Conservation (phyloP, 1,284 basidiomycete species). For the Amylostereum areolatum region DNA sequence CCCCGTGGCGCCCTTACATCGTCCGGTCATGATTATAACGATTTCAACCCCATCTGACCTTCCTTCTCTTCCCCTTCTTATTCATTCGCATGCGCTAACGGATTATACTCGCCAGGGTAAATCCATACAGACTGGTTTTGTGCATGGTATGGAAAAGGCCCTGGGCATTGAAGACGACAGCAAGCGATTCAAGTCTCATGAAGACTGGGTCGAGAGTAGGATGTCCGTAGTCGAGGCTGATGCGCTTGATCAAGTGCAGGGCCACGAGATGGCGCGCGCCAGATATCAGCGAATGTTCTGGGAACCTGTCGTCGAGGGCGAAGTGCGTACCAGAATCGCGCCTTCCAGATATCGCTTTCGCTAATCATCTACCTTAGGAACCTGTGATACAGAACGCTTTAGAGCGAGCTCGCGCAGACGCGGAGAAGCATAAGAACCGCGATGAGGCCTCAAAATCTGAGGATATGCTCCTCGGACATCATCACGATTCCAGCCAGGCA, state of each 20-base stretch:
- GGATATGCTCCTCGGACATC: conserved; percentile 15
- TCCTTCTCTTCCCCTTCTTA: conserved; percentile 6
- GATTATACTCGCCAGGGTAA: conserved; percentile 36
- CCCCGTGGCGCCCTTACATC: conserved; percentile 54
- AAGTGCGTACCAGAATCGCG: conserved; percentile 34
- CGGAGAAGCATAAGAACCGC: conserved; percentile 21
- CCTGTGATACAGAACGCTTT: conserved; percentile 49
- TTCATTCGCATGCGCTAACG: conserved; percentile 13
- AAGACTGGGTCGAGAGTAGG: conserved; percentile 23
- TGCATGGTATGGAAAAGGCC: conserved; percentile 59
- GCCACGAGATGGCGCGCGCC: conserved; percentile 50
- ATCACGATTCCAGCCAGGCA: not conserved
- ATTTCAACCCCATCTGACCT: conserved; percentile 66
- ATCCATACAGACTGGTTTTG: conserved; percentile 62
- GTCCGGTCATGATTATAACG: conserved; percentile 45
- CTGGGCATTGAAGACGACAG: conserved; percentile 39
- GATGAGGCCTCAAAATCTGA: conserved; percentile 32
- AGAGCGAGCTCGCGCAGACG: conserved; percentile 28
- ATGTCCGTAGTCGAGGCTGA: conserved; percentile 54
- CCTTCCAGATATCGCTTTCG: not conserved
- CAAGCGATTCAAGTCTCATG: conserved; percentile 7
- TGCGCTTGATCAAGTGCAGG: conserved; percentile 48
- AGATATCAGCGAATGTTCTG: conserved; percentile 69
- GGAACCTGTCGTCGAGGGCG: conserved; percentile 63
- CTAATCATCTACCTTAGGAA: conserved; percentile 32